These are phyloP conservation scores for Ceratocystis albifundus DNA, from an alignment of 2,329 filamentous ascomycete species.

Conservation along the genomic window DNA sequence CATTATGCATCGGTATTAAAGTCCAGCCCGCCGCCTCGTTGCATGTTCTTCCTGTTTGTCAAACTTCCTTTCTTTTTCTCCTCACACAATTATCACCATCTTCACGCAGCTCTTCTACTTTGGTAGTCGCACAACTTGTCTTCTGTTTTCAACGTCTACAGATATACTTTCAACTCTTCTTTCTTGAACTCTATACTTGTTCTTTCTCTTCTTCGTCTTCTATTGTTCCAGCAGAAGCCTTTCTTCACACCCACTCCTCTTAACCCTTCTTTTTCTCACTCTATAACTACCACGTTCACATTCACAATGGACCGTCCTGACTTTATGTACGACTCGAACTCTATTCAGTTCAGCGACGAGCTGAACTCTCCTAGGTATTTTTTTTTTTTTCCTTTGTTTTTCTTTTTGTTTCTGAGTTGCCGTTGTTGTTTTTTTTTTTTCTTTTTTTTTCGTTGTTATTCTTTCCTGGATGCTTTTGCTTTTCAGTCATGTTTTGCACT, in stretches of 20 bases:
- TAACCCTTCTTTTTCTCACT: neutral
- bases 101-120: slow-evolving; percentile 9
- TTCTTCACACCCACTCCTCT: neutral
- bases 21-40: neutral
- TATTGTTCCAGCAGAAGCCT: neutral
- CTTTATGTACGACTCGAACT: slow-evolving; percentile 19
- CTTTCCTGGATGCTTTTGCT: slow-evolving; percentile 12
- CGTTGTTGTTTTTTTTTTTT: slow-evolving; percentile 23
- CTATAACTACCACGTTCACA: slow-evolving; percentile 1
- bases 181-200: slow-evolving; percentile 3
- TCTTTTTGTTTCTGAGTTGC: slow-evolving; percentile 30
- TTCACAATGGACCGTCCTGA: slow-evolving; percentile 19
- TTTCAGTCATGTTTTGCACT: slow-evolving; percentile 27
- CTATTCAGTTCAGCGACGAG: slow-evolving; percentile 43
- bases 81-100: slow-evolving; percentile 9
- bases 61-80: slow-evolving; percentile 11
- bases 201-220: neutral
- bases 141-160: slow-evolving; percentile 8
- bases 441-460: slow-evolving; percentile 15
- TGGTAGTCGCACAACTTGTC: slow-evolving; percentile 7
- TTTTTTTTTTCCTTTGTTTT: slow-evolving; percentile 36
- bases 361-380: slow-evolving; percentile 52
- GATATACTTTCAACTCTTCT: neutral
- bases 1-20: slow-evolving; percentile 3
- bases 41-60: slow-evolving; percentile 6